These are phyloP conservation scores for Trichoderma hamatum DNA, from an alignment of 2,329 filamentous ascomycete species.

Conservation along the genomic window DNA sequence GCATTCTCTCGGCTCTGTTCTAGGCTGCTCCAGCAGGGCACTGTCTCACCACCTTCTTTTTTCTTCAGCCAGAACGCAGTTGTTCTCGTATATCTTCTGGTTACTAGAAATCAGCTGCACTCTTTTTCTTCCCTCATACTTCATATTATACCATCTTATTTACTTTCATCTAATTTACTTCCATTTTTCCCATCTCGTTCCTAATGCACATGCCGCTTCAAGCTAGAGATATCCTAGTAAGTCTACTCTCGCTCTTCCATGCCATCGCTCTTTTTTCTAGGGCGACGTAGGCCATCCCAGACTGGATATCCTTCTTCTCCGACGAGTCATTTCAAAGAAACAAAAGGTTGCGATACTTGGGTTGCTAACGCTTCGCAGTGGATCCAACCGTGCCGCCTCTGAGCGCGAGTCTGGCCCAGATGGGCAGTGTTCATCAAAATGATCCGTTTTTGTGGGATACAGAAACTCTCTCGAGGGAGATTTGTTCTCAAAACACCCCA, in stretches of 20 bases:
- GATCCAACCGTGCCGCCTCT: constrained; percentile 10
- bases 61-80: not conserved
- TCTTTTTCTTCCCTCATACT: not conserved
- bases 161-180: not conserved
- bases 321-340: not conserved
- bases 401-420: constrained; percentile 27
- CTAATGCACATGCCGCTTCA: constrained; percentile 9
- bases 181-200: not conserved
- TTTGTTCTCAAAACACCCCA: constrained; percentile 60
- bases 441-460: constrained; percentile 79
- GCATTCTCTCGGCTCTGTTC: not conserved
- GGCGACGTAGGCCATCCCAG: not conserved
- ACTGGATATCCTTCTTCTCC: not conserved
- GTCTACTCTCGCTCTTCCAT: not conserved
- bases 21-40: not conserved
- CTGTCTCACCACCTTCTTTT: not conserved
- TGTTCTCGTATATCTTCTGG: not conserved
- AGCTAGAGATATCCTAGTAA: constrained; percentile 2
- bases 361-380: constrained; percentile 11
- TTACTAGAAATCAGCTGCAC: not conserved
- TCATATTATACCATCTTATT: not conserved
- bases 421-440: constrained; percentile 38
- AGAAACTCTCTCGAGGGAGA: constrained; percentile 65
- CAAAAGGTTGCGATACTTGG: not conserved
- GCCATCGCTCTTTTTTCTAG: not conserved